These are phyloP conservation scores for Neopestalotiopsis sp. DNA, from an alignment of 2,329 filamentous ascomycete species.

Conservation along the genomic window DNA sequence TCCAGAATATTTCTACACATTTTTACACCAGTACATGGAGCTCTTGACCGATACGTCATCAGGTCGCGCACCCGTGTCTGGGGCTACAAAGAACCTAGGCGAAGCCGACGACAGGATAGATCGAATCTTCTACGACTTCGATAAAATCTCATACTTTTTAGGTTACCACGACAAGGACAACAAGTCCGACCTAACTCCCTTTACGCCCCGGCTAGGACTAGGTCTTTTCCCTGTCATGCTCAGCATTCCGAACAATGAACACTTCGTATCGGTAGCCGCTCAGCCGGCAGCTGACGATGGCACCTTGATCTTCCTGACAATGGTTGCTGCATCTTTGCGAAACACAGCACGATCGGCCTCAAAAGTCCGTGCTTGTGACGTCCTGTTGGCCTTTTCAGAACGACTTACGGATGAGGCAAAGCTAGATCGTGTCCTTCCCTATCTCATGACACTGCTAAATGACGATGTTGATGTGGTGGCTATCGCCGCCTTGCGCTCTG, in stretches of 20 bases:
- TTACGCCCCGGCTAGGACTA: constrained; percentile 56
- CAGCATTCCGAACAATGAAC: constrained; percentile 85
- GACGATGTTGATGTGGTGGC: constrained; percentile 86
- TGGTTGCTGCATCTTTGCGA: constrained; percentile 86
- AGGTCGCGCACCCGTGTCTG: constrained; percentile 73
- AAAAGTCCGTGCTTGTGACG: constrained; percentile 85
- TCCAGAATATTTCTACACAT: constrained; percentile 95
- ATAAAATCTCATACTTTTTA: constrained; percentile 95
- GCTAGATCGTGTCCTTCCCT: constrained; percentile 89
- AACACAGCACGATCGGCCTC: constrained; percentile 90
- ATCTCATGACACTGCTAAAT: constrained; percentile 80
- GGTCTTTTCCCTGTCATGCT: constrained; percentile 81
- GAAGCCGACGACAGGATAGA: constrained; percentile 95
- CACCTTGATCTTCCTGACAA: constrained; percentile 87
- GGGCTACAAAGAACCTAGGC: constrained; percentile 73
- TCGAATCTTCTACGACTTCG: constrained; percentile 90
- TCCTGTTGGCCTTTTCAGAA: constrained; percentile 90
- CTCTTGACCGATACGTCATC: constrained; percentile 90
- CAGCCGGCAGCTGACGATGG: constrained; percentile 80
- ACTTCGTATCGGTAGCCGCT: constrained; percentile 66
- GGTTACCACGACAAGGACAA: constrained; percentile 68
- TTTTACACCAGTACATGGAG: constrained; percentile 97
- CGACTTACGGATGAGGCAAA: constrained; percentile 94
- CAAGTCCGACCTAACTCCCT: constrained; percentile 34
- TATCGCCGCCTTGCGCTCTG: constrained; percentile 81